A percentile compares a stretch with the other conserved stretches of the same genome.
phyloP scores from a whole-genome alignment of 2,329 filamentous ascomycete genomes.

The Colletotrichum lindemuthianum region DNA sequence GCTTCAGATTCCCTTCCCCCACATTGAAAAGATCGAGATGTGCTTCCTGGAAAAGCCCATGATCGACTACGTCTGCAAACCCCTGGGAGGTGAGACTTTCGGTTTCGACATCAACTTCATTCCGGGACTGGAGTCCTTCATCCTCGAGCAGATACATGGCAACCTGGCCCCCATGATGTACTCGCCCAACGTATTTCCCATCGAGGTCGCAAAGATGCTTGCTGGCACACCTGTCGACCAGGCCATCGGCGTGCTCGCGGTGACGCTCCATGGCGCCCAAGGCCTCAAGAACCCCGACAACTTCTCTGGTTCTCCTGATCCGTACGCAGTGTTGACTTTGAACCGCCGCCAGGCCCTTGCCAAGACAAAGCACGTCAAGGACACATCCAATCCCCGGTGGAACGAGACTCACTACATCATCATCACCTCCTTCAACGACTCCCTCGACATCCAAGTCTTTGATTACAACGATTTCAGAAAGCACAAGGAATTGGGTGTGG shows the following conservation, averaged over 20 bases:
- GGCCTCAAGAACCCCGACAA: conserved; percentile 96
- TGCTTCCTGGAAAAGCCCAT: conserved; percentile 90
- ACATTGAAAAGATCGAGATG: conserved; percentile 94
- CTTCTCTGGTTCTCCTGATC: conserved; percentile 90
- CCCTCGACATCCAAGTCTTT: conserved; percentile 84
- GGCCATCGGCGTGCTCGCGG: conserved; percentile 90
- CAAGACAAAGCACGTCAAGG: conserved; percentile 86
- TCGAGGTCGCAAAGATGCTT: conserved; percentile 98
- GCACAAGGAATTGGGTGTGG: conserved; percentile 91
- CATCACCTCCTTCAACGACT: conserved; percentile 88
- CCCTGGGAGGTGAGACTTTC: conserved; percentile 91
- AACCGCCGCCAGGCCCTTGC: conserved; percentile 85
- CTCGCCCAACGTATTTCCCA: conserved; percentile 94
- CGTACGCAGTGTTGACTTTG: conserved; percentile 86
- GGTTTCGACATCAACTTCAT: conserved; percentile 99
- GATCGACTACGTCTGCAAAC: conserved; percentile 98
- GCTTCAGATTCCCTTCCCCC: conserved; percentile 93
- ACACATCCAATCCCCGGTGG: conserved; percentile 90
- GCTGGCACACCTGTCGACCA: conserved; percentile 94
- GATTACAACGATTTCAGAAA: conserved; percentile 98
- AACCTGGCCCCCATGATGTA: conserved; percentile 99
- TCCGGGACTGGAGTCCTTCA: conserved; percentile 91
- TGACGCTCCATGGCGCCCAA: conserved; percentile 90
- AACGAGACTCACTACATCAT: conserved; percentile 98
- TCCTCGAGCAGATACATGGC: conserved; percentile 94